Conservation (phyloP, 352 stramenopile genomes). For the Phytopythium boreale region DNA sequence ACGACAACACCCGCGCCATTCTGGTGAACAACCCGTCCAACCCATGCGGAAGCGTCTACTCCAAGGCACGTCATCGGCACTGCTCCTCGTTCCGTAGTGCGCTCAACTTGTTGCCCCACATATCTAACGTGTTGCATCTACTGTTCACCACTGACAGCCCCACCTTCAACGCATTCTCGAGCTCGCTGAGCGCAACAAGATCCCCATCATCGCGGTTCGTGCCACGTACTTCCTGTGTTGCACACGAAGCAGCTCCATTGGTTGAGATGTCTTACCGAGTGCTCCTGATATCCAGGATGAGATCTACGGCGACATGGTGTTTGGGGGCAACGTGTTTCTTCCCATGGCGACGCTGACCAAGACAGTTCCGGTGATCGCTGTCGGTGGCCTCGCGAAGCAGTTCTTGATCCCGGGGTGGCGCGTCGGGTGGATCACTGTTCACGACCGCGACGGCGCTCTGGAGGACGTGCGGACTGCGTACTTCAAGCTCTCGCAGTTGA, state of each 20-base stretch:
- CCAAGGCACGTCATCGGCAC: slow-evolving; percentile 51
- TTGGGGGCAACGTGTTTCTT: slow-evolving; percentile 72
- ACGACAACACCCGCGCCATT: slow-evolving; percentile 88
- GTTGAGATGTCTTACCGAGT: not conserved
- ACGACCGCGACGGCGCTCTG: slow-evolving; percentile 84
- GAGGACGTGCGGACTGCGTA: slow-evolving; percentile 88
- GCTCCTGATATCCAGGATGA: slow-evolving; percentile 38
- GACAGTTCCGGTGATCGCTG: slow-evolving; percentile 77
- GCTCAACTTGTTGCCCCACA: not conserved
- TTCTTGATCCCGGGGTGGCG: slow-evolving; percentile 96
- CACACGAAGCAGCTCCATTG: slow-evolving; percentile 1
- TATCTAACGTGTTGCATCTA: not conserved
- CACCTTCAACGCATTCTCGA: slow-evolving; percentile 75
- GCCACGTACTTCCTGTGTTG: not conserved
- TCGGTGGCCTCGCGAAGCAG: slow-evolving; percentile 92
- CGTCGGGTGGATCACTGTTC: slow-evolving; percentile 94
- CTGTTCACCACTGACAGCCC: slow-evolving; percentile 12
- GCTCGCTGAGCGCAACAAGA: slow-evolving; percentile 77
- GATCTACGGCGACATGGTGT: slow-evolving; percentile 86
- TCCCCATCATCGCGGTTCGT: slow-evolving; percentile 93
- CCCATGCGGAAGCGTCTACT: slow-evolving; percentile 94
- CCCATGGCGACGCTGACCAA: slow-evolving; percentile 83
- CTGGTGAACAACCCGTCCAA: slow-evolving; percentile 96
- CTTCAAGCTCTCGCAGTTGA: slow-evolving; percentile 91
- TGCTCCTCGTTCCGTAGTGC: slow-evolving; percentile 15